A percentile compares a stretch with the other conserved stretches of the same genome.
phyloP scores from a whole-genome alignment of 495 filamentous ascomycete genomes.

The Sabuloglossum arenarium region DNA sequence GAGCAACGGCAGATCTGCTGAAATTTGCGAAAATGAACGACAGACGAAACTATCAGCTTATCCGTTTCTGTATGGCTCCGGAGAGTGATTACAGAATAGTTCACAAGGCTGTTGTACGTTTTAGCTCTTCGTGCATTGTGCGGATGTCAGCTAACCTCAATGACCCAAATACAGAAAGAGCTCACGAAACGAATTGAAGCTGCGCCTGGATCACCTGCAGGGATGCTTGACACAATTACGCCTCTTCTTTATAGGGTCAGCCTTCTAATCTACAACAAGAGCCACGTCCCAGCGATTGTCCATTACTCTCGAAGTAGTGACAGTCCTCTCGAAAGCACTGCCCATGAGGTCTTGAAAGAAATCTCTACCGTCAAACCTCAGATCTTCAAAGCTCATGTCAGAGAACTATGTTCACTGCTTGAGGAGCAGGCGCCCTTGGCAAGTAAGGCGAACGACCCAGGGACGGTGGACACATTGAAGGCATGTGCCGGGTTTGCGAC shows the following conservation, averaged over 20 bases:
- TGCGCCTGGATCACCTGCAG: conserved; percentile 28
- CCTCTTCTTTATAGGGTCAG: conserved; percentile 71
- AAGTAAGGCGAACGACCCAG: conserved; percentile 38
- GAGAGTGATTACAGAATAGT: conserved; percentile 84
- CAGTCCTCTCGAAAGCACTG: conserved; percentile 49
- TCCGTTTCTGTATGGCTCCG: conserved; percentile 65
- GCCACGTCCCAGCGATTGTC: conserved; percentile 79
- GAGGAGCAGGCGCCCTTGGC: conserved; percentile 55
- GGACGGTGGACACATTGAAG: conserved; percentile 72
- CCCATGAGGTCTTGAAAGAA: conserved; percentile 81
- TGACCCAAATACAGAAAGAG: conserved; percentile 34
- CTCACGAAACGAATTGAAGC: conserved; percentile 60
- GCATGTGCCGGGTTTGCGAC: conserved; percentile 78
- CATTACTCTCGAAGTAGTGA: conserved; percentile 66
- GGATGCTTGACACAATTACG: conserved; percentile 53
- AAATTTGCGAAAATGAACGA: conserved; percentile 88
- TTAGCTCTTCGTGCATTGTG: background rate
- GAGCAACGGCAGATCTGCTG: conserved; percentile 49
- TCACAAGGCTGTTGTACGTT: conserved; percentile 46
- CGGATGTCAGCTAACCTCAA: background rate
- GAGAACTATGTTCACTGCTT: conserved; percentile 74
- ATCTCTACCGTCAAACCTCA: conserved; percentile 77
- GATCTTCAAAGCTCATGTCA: conserved; percentile 76
- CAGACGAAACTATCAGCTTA: conserved; percentile 72
- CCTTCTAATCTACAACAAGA: conserved; percentile 77